A percentile compares a stretch with the other conserved stretches of the same genome.
Evolutionary conservation across 1,284 basidiomycete genomes (phyloP).

Genomic region (Heterobasidion occidentale): DNA sequence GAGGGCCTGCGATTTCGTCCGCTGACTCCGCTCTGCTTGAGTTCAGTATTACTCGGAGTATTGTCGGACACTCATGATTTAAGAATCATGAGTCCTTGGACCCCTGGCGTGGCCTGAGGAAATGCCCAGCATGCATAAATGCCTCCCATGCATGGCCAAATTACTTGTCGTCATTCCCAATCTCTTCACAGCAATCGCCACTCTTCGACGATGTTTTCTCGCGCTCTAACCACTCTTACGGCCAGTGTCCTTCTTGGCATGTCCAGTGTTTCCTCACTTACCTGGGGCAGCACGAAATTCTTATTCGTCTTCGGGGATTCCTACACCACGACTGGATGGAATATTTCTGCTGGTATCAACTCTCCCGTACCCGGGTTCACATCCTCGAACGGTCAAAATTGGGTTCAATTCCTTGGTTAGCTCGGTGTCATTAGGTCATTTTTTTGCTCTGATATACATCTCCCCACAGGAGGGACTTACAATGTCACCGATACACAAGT

Average conservation of each 20-base stretch:
- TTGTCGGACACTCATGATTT: too few species aligned
- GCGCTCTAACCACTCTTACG: background rate
- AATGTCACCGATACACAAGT: conserved; percentile 51
- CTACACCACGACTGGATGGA: conserved; percentile 43
- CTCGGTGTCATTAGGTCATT: background rate
- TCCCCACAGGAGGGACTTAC: conserved; percentile 30
- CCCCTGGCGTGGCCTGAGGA: too few species aligned
- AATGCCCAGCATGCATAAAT: too few species aligned
- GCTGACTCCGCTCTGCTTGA: too few species aligned
- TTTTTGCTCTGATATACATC: background rate
- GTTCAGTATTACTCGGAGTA: too few species aligned
- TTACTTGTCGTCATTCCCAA: too few species aligned
- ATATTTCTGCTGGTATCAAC: conserved; percentile 48
- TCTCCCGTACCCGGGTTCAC: conserved; percentile 46
- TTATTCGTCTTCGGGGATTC: conserved; percentile 55
- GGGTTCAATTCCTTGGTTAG: conserved; percentile 30
- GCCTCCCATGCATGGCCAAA: too few species aligned
- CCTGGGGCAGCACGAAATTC: conserved; percentile 28
- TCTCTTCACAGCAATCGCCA: too few species aligned
- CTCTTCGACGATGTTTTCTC: background rate
- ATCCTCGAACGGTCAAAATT: conserved; percentile 58
- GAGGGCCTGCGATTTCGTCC: too few species aligned
- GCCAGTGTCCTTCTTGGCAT: background rate
- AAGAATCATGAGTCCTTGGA: too few species aligned
- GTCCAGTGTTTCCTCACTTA: conserved; percentile 10